phyloP scores from a whole-genome alignment of 1,139 yeast species.

The Yarrowia galli region DNA sequence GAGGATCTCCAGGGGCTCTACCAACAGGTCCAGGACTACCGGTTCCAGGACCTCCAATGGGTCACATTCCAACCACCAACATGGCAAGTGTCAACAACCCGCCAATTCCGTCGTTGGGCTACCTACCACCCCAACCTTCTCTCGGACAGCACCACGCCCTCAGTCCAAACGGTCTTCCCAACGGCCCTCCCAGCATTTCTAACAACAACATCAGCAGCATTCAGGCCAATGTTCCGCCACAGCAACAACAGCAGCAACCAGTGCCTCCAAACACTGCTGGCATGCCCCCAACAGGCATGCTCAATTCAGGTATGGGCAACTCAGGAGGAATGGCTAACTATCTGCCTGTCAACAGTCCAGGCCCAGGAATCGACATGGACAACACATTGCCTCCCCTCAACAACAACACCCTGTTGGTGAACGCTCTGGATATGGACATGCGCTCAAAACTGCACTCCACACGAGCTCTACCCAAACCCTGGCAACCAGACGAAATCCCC shows the following conservation, averaged over 20 bases:
- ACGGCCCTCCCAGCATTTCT: slow-evolving; percentile 4
- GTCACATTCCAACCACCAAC: slow-evolving; percentile 27
- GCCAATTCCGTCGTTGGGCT: slow-evolving; percentile 6
- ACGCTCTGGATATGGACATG: slow-evolving; percentile 32
- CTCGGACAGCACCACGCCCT: background rate
- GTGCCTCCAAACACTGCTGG: background rate
- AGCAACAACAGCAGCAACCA: background rate
- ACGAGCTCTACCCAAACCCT: slow-evolving; percentile 10
- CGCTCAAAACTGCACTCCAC: slow-evolving; percentile 25
- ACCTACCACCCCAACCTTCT: slow-evolving; percentile 2
- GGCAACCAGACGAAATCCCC: slow-evolving; percentile 31
- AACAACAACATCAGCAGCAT: background rate
- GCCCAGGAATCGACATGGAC: slow-evolving; percentile 14
- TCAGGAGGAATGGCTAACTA: background rate
- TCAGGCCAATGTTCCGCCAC: background rate
- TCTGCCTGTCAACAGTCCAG: slow-evolving; percentile 10
- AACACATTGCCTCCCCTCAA: slow-evolving; percentile 19
- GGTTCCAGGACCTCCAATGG: slow-evolving; percentile 1
- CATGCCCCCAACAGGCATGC: background rate
- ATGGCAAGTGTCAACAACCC: slow-evolving; percentile 30
- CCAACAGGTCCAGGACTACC: background rate
- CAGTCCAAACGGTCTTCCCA: background rate
- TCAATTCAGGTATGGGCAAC: background rate
- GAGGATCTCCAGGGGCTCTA: background rate
- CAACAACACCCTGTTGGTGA: slow-evolving; percentile 32